Base-by-base conservation (phyloP, 768 basidiomycete genomes). In the Porpolomopsis calyptriformis region DNA sequence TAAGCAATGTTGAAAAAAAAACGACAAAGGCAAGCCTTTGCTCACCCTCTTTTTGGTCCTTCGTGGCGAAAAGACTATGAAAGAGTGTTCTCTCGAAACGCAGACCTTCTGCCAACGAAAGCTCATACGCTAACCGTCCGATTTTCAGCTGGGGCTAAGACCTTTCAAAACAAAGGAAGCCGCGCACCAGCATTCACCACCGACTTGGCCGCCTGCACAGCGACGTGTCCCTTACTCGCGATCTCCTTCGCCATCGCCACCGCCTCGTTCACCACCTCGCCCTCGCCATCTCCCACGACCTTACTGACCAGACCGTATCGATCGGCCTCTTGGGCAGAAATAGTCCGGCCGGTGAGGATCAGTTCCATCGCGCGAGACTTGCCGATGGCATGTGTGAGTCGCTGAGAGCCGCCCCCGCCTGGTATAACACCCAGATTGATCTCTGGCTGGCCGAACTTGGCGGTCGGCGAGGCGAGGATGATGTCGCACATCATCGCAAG, bases 401-500 rank as follows among this genome's bases (percentile, higher is more conserved):
- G 84, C 58, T 98, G 93, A 1, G 91, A 89, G 4, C 93, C 93
- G 24, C 93, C 94, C 7, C 85, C 90, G 2, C 93, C 93, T 12
- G 93, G 92, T 58, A 97, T 96, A 50, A 89, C 82, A 44, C 92
- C 94, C 24, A 97, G 74, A 58, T 87, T 92, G 63, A 99, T 91
- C 62, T 98, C 94, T 14, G 94, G 94, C 60, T 96, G 94, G 14
- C 91, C 91, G 54, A 99, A 96, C 55, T 80, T 80, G 14, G 94
- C 94, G 8, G 77, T 88, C 2, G 89, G 85, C 4, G 90, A 85
- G 14, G 83, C 89, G 40, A 96, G 78, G 57, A 97, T 82, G 62
- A 98, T 90, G 67, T 98, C 94, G 62, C 89, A 88, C 80, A 90
- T 90, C 52, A 98, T 76, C 4, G 94, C 94, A 19, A 99, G 78